Base-by-base conservation (phyloP, 1,139 yeast genomes). In the Debaryomyces sp. region DNA sequence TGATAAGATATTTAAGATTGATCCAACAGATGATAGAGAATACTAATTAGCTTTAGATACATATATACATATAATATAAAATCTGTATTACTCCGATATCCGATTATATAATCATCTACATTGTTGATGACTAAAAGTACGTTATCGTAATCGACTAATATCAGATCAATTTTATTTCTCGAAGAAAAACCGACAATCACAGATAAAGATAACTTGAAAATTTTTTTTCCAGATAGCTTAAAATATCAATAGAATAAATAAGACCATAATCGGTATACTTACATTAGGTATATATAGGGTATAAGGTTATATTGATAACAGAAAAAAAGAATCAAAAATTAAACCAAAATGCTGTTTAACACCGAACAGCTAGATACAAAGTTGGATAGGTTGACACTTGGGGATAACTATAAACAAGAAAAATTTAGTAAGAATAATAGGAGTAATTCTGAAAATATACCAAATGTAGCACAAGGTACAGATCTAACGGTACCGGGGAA, bases 1-100 rank as follows among this genome's bases (percentile, higher is more conserved):
- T 1, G 88, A 83, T 53, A 84, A 83, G 56, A 70, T 83, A 12
- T 78, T 83, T 57, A 73, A 73, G 54, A 75, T 81, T n/a, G 87
- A 82, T 57, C 85, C 85, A 1, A 46, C 61, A 1, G 87, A 82
- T 49, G 50, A 57, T 1, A 66, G 77, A 6, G 58, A 58, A 38
- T 39, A 27, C 4, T 21, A 41, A n/a, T 17, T 13, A 17, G 12
- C 34, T 2, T 18, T 7, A 35, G 1, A 21, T n/a, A n/a, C n/a
- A n/a, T 39, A 39, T 13, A 27, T 15, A n/a, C 17, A 27, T 39
- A 39, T 17, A 27, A 3, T 26, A 12, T 13, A 12, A 21, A 6
- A n/a, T 13, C n/a, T 6, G 10, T 4, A 12, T 4, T 39, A 13
- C 23, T 26, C 30, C 26, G 30, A 27, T 26, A 27, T 24, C 26